Evolutionary conservation across 2,329 filamentous ascomycete genomes (phyloP), one percentile per base, ranked within the genome.

Genomic region (Arthrobotrys megalospora): DNA sequence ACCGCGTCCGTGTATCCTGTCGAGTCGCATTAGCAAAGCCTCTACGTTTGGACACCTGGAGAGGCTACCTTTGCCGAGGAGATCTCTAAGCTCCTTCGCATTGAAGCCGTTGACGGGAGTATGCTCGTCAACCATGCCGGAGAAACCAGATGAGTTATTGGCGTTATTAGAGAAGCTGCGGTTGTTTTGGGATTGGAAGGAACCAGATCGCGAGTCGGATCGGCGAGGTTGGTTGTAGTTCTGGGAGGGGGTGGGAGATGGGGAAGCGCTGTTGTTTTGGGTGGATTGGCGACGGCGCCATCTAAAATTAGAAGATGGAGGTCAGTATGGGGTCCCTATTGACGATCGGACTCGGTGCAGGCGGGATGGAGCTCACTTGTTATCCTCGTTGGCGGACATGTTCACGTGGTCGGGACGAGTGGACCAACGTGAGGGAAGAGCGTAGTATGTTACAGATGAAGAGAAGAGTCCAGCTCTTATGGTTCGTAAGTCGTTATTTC

Each of bases 281-380:
- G 66, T 28, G 60, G 75, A 78, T 48, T 78, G 75, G 60, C 75
- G 75, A 41, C 75, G 75, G 24, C 75, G 75, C 75, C 75, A 78
- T 36, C 75, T 78, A 36, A 16, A 28, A 60, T 12, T 55, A 24
- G 21, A 19, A 28, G 11, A 28, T 3, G 47, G 6, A 11, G 6
- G 32, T 43, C 14, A 67, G 41, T 11, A 36, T 47, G 2, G 34
- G 21, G 14, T 21, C 12, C n/a, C 24, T n/a, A 41, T 41, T 28
- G 24, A 24, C 16, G 34, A 58, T 58, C 52, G n/a, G 52, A 10
- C 8, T 16, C 12, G 48, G 43, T 19, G 24, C 24, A 28, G 24
- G 24, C 24, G 47, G 45, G 24, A 28, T 32, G 19, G 19, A 34
- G 38, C 73, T 41, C 41, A 78, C 75, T 78, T 78, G 63, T 72